Evolutionary conservation across 1,284 basidiomycete species (phyloP).

Genomic region (Austroboletus novae-zelandiae): DNA sequence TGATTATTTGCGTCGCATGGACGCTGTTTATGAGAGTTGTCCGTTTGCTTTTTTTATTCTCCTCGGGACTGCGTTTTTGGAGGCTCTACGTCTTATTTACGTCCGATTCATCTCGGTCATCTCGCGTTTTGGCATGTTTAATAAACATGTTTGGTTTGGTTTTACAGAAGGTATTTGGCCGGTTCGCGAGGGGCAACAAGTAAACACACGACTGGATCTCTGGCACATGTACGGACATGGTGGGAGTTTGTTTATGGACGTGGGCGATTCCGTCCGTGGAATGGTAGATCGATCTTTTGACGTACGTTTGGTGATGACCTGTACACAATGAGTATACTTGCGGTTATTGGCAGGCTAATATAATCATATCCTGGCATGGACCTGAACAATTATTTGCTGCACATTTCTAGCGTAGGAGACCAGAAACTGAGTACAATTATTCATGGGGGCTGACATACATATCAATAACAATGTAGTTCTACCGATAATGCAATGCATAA

Average conservation of each 20-base stretch:
- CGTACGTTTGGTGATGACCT: background rate
- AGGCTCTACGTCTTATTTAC: background rate
- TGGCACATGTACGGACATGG: background rate
- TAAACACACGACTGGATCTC: conserved; percentile 9
- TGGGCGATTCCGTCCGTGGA: too few species aligned
- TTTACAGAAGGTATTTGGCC: conserved; percentile 30
- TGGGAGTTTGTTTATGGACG: background rate
- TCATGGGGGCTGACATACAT: conserved; percentile 11
- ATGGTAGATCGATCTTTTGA: background rate
- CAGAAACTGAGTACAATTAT: conserved; percentile 3
- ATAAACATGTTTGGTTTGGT: conserved; percentile 20
- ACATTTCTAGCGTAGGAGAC: too few species aligned
- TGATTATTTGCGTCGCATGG: conserved; percentile 15
- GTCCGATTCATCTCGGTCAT: conserved; percentile 1
- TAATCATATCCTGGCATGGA: too few species aligned
- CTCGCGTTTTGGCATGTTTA: conserved; percentile 18
- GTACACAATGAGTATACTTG: too few species aligned
- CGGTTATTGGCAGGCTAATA: too few species aligned
- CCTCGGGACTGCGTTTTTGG: background rate
- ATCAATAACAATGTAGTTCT: conserved; percentile 17
- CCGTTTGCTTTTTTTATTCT: background rate
- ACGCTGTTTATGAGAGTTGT: background rate
- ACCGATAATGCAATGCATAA: background rate
- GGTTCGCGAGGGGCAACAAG: conserved; percentile 22
- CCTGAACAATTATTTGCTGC: too few species aligned